A percentile compares a stretch with the other conserved stretches of the same genome.
Conservation (phyloP, 2,329 filamentous ascomycete species). For the Xylogone sp. region DNA sequence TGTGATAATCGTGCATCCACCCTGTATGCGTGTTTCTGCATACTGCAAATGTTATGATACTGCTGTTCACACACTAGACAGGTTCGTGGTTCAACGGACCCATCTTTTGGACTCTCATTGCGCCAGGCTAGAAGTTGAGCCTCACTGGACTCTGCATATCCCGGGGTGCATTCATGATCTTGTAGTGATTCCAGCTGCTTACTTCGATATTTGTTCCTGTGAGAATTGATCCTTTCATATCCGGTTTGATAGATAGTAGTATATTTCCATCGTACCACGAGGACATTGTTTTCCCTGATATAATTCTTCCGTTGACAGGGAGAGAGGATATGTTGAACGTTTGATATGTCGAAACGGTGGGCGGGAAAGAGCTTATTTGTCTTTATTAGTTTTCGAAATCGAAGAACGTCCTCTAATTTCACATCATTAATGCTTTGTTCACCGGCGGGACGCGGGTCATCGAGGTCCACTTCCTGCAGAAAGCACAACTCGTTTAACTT, state of each 20-base stretch:
- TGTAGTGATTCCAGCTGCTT: neutral
- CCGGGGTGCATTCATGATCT: constrained; percentile 7
- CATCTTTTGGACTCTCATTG: constrained; percentile 6
- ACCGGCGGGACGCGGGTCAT: constrained; percentile 24
- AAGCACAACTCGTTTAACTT: constrained; percentile 42
- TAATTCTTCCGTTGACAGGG: neutral
- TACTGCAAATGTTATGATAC: neutral
- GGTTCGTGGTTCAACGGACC: constrained; percentile 4
- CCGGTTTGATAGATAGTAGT: constrained; percentile 1
- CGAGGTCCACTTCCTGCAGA: constrained; percentile 29
- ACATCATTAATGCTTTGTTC: constrained; percentile 39
- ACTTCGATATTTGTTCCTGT: neutral
- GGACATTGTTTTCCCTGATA: constrained; percentile 1
- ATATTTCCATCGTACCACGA: constrained; percentile 6
- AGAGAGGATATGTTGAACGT: neutral
- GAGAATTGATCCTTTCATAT: neutral
- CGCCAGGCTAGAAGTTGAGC: constrained; percentile 8
- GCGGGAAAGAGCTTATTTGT: constrained; percentile 1
- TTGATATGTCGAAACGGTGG: neutral
- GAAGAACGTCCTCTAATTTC: constrained; percentile 25
- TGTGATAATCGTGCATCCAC: neutral
- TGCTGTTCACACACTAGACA: neutral
- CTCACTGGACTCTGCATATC: neutral
- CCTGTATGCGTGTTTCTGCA: neutral
- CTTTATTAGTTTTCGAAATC: neutral